Evolutionary conservation across 805 yeast species (phyloP), one percentile per base, ranked within the genome.

Genomic region (Ogataea minuta): DNA sequence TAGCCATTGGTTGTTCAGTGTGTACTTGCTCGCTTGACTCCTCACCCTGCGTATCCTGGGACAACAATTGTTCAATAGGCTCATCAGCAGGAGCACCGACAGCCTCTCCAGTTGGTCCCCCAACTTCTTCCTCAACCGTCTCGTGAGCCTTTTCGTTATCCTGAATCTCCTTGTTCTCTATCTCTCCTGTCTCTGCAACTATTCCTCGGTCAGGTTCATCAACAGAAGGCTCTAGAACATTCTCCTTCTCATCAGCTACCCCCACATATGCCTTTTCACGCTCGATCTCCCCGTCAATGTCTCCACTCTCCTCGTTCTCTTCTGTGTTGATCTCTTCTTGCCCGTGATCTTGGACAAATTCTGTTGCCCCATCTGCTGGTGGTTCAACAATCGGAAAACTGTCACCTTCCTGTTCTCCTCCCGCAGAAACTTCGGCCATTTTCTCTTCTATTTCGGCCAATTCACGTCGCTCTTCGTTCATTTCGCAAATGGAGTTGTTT

Each of bases 401-500:
- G 11, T 21, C 13, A 35, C 19, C 23, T 16, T 28, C 28, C 9
- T 29, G 10, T 7, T 23, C 7, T 3, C 14, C 39, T 13, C 16
- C 34, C 23, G 21, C 23, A 4, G 14, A 13, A 10, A 10, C 30
- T 10, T 11, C 19, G 25, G 31, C 12, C 26, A 30, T 24, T 16
- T 20, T 15, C 6, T 13, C 31, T 17, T 14, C 31, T 6, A 16
- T 4, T 28, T 6, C 14, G 21, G 17, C 17, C 8, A 12, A 27
- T 25, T 38, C 15, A 31, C 32, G 27, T 16, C 19, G 28, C 17
- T 34, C 36, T n/a, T n/a, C 17, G 21, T 8, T 19, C 21, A 27
- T 17, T 30, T 37, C 36, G 35, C 33, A 31, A 35, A 31, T 37
- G 31, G 28, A 19, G 31, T 37, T 37, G 23, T 31, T 26, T 16